Evolutionary conservation across 163 green algal genomes (phyloP).

Genomic region (Prototheca cutis): DNA sequence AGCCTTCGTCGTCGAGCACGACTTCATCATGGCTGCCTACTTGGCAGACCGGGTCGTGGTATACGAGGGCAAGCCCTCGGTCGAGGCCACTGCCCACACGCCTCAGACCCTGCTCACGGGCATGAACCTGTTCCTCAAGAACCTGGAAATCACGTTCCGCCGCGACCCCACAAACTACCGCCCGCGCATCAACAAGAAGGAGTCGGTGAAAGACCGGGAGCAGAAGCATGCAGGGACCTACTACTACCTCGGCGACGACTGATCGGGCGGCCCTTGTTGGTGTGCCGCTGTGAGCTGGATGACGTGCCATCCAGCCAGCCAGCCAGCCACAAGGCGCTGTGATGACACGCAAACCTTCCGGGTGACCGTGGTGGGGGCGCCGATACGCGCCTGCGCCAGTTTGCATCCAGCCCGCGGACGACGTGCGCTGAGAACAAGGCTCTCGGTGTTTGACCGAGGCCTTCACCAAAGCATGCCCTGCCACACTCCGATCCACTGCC

Average conservation of each 20-base stretch:
- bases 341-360: too few species aligned
- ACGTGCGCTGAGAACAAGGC: too few species aligned
- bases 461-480: too few species aligned
- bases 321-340: too few species aligned
- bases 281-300: background rate
- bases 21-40: constrained; percentile 99
- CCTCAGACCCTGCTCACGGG: constrained; percentile 79
- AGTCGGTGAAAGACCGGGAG: constrained; percentile 80
- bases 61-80: constrained; percentile 84
- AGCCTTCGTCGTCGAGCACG: constrained; percentile 98
- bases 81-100: constrained; percentile 58
- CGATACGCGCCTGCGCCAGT: too few species aligned
- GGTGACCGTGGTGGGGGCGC: too few species aligned
- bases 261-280: background rate
- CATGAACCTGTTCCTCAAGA: constrained; percentile 95
- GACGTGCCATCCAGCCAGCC: too few species aligned
- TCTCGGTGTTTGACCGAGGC: too few species aligned
- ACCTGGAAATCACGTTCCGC: constrained; percentile 98
- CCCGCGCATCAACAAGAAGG: constrained; percentile 89
- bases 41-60: constrained; percentile 95
- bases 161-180: constrained; percentile 93
- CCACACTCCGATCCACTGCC: too few species aligned
- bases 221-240: constrained; percentile 83
- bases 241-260: constrained; percentile 68
- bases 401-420: too few species aligned